Base-by-base conservation (phyloP, 2,329 filamentous ascomycete genomes). In the Emericellopsis atlantica region DNA sequence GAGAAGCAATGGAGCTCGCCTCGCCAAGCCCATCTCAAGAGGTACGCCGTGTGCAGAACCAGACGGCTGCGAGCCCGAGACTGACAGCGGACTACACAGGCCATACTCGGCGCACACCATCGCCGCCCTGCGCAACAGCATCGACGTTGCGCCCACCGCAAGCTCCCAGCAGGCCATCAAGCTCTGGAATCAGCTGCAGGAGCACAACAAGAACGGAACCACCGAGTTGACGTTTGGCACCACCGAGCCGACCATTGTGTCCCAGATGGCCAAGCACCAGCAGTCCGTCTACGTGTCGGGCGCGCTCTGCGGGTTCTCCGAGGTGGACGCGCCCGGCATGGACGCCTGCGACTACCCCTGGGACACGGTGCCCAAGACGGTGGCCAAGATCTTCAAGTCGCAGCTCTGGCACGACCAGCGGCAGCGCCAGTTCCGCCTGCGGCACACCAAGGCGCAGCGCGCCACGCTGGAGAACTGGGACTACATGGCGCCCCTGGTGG, bases 281-380 rank as follows among this genome's bases (percentile, higher is more conserved):
- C 55, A 58, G 44, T 62, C 61, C 3, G 54, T 64, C 7, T 64
- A 65, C 40, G 58, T 63, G 5, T 64, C 62, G 2, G 61, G 61
- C 3, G 61, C 58, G 0, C 50, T 65, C 1, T 63, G 57, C 31
- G 61, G 61, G 2, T 54, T 62, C 29, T 59, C 56, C 2, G 54
- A 63, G 43, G 58, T 59, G 7, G 49, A 51, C 2, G 46, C 57
- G 21, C 59, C 61, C 0, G 62, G 62, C 15, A 58, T 58, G 51
- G 61, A 65, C 41, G 57, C 61, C 40, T 58, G 58, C n/a, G 62
- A 65, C 42, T 65, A 65, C 40, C 61, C 61, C 0, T 60, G 59
- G 50, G 61, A 65, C 41, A 61, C 60, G 0, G 60, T 65, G 1
- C 62, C 61, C 9, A 48, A 48, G 7, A 53, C n/a, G n/a, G n/a